Evolutionary conservation across 768 basidiomycete species (phyloP).

Genomic region (Suillus variegatus): DNA sequence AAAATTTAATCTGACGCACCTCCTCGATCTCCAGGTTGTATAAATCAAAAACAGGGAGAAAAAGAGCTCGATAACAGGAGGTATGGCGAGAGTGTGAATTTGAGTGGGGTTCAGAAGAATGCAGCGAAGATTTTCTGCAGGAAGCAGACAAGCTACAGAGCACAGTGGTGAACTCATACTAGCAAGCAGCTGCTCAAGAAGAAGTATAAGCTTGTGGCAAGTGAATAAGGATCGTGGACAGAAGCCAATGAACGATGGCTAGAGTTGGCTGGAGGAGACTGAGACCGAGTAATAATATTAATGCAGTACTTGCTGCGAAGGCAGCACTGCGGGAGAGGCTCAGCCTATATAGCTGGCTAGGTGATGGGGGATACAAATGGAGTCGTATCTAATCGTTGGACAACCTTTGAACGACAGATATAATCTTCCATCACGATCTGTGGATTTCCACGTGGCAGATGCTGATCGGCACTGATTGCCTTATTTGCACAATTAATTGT

Average conservation of each 20-base stretch:
- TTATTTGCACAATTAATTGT: neutral
- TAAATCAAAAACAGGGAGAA: conserved; percentile 56
- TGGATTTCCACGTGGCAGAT: neutral
- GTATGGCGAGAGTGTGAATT: conserved; percentile 56
- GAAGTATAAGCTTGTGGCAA: conserved; percentile 34
- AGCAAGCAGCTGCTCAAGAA: conserved; percentile 5
- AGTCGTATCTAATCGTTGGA: conserved; percentile 6
- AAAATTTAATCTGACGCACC: conserved; percentile 39
- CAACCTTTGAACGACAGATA: neutral
- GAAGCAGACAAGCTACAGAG: conserved; percentile 63
- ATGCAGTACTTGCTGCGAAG: conserved; percentile 46
- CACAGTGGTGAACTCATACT: conserved; percentile 45
- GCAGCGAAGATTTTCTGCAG: conserved; percentile 73
- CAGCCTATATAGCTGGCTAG: conserved; percentile 13
- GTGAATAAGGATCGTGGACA: conserved; percentile 19
- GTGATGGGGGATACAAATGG: conserved; percentile 28
- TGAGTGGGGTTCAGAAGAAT: conserved; percentile 49
- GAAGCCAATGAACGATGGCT: conserved; percentile 15
- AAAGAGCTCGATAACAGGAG: conserved; percentile 62
- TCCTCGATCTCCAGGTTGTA: conserved; percentile 46
- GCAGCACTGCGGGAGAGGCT: conserved; percentile 8
- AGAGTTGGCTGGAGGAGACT: conserved; percentile 21
- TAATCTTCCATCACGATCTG: neutral
- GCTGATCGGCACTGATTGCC: neutral
- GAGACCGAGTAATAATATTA: conserved; percentile 42